A percentile compares a stretch with the other conserved stretches of the same genome.
Evolutionary conservation across 1,284 basidiomycete genomes (phyloP).

Genomic region (Phlebopus sp.): DNA sequence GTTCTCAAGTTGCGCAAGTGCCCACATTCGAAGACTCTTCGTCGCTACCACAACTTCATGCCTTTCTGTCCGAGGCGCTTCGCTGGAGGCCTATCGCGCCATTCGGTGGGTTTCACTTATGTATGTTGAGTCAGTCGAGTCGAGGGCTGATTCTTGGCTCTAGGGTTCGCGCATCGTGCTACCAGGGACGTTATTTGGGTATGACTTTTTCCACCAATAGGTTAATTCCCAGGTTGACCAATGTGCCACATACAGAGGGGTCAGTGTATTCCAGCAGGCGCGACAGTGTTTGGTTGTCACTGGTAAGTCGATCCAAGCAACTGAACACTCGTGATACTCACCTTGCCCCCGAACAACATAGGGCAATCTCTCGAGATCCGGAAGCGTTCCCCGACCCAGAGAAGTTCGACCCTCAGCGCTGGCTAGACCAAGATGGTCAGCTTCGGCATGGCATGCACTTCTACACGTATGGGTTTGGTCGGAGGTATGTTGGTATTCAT

Average conservation of each 20-base stretch:
- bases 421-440: conserved; percentile 49
- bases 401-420: conserved; percentile 54
- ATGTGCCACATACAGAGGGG: conserved; percentile 35
- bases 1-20: conserved; percentile 29
- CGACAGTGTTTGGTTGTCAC: conserved; percentile 57
- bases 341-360: conserved; percentile 2
- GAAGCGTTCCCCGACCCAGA: conserved; percentile 57
- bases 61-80: conserved; percentile 58
- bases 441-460: conserved; percentile 47
- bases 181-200: conserved; percentile 63
- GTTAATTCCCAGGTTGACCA: not conserved
- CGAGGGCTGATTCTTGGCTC: not conserved
- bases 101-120: conserved; percentile 33
- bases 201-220: conserved; percentile 8
- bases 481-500: conserved; percentile 38
- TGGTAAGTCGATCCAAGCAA: conserved; percentile 36
- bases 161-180: conserved; percentile 54
- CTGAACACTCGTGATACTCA: not conserved
- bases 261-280: conserved; percentile 57
- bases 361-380: conserved; percentile 56
- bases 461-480: conserved; percentile 59
- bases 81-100: conserved; percentile 63
- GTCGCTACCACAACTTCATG: conserved; percentile 51
- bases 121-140: not conserved
- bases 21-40: conserved; percentile 51